Evolutionary conservation across 768 basidiomycete species (phyloP), one percentile per base, ranked within the genome.

Genomic region (Pseudohyphozyma bogoriensis): DNA sequence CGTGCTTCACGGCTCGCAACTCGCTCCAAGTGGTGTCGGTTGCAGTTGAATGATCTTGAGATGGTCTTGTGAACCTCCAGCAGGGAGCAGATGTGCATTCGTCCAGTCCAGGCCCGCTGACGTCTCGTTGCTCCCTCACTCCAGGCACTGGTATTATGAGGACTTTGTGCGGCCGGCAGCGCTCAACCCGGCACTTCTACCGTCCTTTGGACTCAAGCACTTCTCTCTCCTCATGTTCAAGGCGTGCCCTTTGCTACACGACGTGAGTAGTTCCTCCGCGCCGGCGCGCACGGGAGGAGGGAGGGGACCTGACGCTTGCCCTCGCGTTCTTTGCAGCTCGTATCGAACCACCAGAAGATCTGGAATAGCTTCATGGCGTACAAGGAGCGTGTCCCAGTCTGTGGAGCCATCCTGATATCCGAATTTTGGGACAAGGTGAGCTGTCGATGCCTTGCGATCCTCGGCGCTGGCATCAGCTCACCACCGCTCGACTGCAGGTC

Each of bases 71-170:
- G n/a, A n/a, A n/a, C n/a, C n/a, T n/a, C n/a, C n/a, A n/a, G n/a
- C n/a, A n/a, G n/a, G n/a, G n/a, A n/a, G n/a, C n/a, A n/a, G n/a
- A n/a, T n/a, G n/a, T n/a, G n/a, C n/a, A n/a, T n/a, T n/a, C n/a
- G n/a, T n/a, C n/a, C 8, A 46, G 45, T 11, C 20, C n/a, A 11
- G n/a, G n/a, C 13, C n/a, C 20, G 45, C 39, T 32, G 11, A n/a
- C 32, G 18, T n/a, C 49, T 24, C 65, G n/a, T n/a, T 62, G 52
- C 36, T n/a, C n/a, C n/a, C n/a, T 36, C 39, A 51, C 28, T 15
- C 0, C 71, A 95, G 92, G n/a, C 93, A 96, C 73, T 99, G 93
- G 93, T 99, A 89, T 74, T 99, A 99, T 70, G 95, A 97, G 78
- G 95, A 99, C 74, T 97, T 95, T 69, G 84, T 97, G 65, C 87